Percentiles rank a stretch among this genome's conserved stretches.
Evolutionary conservation across 2,329 filamentous ascomycete genomes (phyloP).

Genomic region (Colletotrichum shisoi): DNA sequence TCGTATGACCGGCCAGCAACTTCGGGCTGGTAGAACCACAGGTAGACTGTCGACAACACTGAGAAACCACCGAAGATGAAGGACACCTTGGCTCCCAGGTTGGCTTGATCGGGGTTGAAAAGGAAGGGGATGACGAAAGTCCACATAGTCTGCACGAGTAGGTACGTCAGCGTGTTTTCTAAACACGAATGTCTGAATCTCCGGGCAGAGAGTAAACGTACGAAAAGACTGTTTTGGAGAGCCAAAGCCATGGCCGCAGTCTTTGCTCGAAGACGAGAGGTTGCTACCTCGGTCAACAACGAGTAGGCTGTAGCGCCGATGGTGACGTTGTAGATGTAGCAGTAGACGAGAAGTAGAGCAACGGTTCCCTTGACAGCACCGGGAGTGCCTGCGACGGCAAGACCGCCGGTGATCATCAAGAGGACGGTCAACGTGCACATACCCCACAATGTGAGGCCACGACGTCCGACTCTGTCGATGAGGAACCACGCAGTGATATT

Average conservation of each 20-base stretch:
- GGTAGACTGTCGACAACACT: slow-evolving; percentile 44
- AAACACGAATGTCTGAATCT: not conserved
- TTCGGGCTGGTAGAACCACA: slow-evolving; percentile 50
- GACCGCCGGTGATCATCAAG: slow-evolving; percentile 46
- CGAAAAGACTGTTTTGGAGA: slow-evolving; percentile 48
- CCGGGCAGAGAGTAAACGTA: not conserved
- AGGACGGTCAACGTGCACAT: slow-evolving; percentile 45
- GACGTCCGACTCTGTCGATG: slow-evolving; percentile 47
- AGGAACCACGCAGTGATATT: slow-evolving; percentile 48
- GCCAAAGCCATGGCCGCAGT: slow-evolving; percentile 52
- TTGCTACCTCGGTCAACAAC: slow-evolving; percentile 51
- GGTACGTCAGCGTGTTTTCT: not conserved
- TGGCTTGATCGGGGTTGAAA: slow-evolving; percentile 46
- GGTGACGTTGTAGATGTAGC: slow-evolving; percentile 51
- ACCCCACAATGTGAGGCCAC: slow-evolving; percentile 46
- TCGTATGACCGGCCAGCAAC: slow-evolving; percentile 41
- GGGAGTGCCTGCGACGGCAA: slow-evolving; percentile 39
- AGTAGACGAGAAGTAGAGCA: slow-evolving; percentile 51
- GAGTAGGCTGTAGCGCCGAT: slow-evolving; percentile 53
- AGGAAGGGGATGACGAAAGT: slow-evolving; percentile 44
- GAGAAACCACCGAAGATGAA: slow-evolving; percentile 52
- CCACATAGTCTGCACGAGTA: slow-evolving; percentile 31
- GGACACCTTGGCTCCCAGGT: slow-evolving; percentile 52
- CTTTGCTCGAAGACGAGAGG: slow-evolving; percentile 50
- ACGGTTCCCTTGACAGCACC: slow-evolving; percentile 43